Base-by-base conservation (phyloP, 2,329 filamentous ascomycete genomes). In the Paecilomyces sp. region DNA sequence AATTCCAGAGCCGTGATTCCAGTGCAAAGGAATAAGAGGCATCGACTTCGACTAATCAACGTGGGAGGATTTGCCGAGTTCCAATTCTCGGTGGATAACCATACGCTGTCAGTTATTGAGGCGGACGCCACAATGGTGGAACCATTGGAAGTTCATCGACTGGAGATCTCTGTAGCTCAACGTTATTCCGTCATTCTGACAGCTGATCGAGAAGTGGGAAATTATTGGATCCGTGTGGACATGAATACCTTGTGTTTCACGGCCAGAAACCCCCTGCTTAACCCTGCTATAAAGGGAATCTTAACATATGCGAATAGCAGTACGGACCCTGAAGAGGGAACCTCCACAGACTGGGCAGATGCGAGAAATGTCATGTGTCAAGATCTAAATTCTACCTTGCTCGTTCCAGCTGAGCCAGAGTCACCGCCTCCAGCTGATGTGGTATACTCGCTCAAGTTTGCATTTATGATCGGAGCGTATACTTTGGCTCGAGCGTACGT, bases 181-280 rank as follows among this genome's bases (percentile, higher is more conserved):
- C 58, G 58, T 22, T 79, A 79, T 65, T 79, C 82, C 58, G 64
- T 82, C 7, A 67, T 83, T 33, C 71, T 82, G 18, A 69, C 69
- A 6, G 79, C 79, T 8, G 67, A 80, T 59, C 70, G 76, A 58
- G 58, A 65, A 0, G 64, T 64, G 11, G 58, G 55, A 11, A 63
- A 74, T 66, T 83, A 81, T 65, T 83, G 80, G 79, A 57, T 68
- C 22, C 66, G 67, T 25, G 66, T 66, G 9, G 62, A 50, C 11
- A 41, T 60, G 55, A 52, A 60, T 22, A 60, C 58, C 3, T 54
- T 50, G n/a, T 60, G 58, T 47, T 60, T 60, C 51, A 33, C 30
- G 11, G 33, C 41, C 18, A 54, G 51, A 11, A 60, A 60, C 15
- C 58, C 58, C 5, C 47, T 60, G 0, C 58, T 60, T 13, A n/a